phyloP scores from a whole-genome alignment of 2,329 filamentous ascomycete species.

The Claviceps monticola region DNA sequence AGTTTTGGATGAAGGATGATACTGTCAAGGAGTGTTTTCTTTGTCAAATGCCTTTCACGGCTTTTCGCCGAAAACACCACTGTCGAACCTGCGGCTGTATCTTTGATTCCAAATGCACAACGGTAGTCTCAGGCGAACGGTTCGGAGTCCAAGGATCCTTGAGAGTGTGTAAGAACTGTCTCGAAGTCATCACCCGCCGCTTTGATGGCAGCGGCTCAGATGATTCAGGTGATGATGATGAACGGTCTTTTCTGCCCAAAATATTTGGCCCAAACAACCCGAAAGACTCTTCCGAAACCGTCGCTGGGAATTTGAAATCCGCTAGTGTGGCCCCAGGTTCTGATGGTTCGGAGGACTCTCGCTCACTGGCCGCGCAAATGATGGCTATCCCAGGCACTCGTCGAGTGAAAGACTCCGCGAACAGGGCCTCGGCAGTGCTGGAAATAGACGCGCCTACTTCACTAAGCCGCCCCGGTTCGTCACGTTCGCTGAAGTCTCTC shows the following conservation, averaged over 20 bases:
- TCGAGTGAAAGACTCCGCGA: conserved; percentile 53
- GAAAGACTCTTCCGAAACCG: conserved; percentile 5
- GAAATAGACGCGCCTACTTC: conserved; percentile 71
- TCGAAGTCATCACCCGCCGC: conserved; percentile 79
- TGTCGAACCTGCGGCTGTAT: conserved; percentile 96
- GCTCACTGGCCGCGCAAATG: conserved; percentile 51
- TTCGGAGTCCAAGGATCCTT: conserved; percentile 79
- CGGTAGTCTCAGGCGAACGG: conserved; percentile 71
- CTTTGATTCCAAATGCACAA: conserved; percentile 92
- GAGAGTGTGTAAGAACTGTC: conserved; percentile 83
- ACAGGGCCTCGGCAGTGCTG: conserved; percentile 74
- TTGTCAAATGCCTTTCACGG: conserved; percentile 80
- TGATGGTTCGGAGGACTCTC: conserved; percentile 31
- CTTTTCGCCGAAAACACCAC: conserved; percentile 91
- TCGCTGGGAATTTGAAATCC: conserved; percentile 4
- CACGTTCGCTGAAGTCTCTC: conserved; percentile 70
- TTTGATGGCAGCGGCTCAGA: conserved; percentile 80
- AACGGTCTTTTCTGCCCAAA: conserved; percentile 52
- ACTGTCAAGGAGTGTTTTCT: conserved; percentile 95
- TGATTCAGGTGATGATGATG: conserved; percentile 74
- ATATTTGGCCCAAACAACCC: conserved; percentile 40
- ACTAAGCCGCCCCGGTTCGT: conserved; percentile 82
- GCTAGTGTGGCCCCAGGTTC: conserved; percentile 24
- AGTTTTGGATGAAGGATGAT: conserved; percentile 99
- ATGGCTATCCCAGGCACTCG: conserved; percentile 57